Base-by-base conservation (phyloP, 164 flowering plant species). In the Tetracentron sinense region DNA sequence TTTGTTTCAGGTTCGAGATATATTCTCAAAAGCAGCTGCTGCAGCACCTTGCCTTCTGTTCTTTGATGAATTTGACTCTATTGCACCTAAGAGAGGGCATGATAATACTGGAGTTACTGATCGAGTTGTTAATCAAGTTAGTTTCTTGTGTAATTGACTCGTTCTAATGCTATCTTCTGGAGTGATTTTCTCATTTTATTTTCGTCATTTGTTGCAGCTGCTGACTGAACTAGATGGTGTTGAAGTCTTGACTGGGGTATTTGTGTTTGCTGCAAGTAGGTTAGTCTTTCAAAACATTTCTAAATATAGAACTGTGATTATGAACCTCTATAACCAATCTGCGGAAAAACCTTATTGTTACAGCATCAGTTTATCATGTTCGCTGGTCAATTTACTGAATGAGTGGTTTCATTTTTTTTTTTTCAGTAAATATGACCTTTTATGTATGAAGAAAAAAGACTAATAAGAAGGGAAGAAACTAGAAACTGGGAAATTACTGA, bases 181-280 rank as follows among this genome's bases (percentile, higher is more conserved):
- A 28, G 29, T 17, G 8, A 23, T 63, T 47, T 50, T 62, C 42
- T 52, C 22, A 54, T 48, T 26, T 15, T 23, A n/a, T 49, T 59
- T 44, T n/a, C 47, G 42, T 58, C 21, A 46, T 30, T 28, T 70
- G 46, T 70, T 38, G 60, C 84, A 92, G 98, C 84, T 94, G 66
- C 76, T 94, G 61, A 94, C 98, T 60, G 98, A 94, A 75, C 80
- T 94, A 65, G 98, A 94, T 82, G 98, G 98, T 42, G 93, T 94
- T 52, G 98, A 94, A 75, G 87, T 84, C 60, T 74, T 94, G 69
- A 85, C 90, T 46, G 98, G 98, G 50, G 98, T 94, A 29, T 94
- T 94, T 78, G 98, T 94, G 62, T 94, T 94, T 81, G 98, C 98
- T 62, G 98, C 98, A 33, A 91, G 97, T 20, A 94, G 98, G 98